Conservation (phyloP, 2,329 filamentous ascomycete species). For the Drechslera avenae region DNA sequence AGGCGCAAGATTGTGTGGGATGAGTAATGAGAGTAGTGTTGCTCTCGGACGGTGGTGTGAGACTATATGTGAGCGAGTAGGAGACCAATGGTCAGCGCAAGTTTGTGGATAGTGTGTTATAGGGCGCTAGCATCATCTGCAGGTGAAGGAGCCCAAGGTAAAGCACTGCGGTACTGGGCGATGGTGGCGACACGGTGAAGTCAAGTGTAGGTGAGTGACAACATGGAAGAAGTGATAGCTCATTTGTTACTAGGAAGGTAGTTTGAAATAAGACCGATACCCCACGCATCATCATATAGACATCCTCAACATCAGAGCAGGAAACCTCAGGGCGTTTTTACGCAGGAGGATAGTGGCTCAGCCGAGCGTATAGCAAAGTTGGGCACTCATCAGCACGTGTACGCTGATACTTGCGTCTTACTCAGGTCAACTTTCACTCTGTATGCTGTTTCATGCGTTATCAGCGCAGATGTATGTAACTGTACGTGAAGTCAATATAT, state of each 20-base stretch:
- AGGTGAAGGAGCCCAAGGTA: neutral
- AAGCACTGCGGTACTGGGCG: neutral
- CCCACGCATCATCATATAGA: neutral
- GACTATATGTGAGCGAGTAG: neutral
- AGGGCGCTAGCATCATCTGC: neutral
- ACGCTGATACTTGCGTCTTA: neutral
- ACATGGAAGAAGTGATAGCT: neutral
- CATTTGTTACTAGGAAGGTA: neutral
- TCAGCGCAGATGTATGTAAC: constrained; percentile 43
- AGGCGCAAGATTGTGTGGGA: neutral
- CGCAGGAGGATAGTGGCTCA: neutral
- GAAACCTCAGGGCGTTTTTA: too few relatives aligned
- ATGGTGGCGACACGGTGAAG: constrained; percentile 1
- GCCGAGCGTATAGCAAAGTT: neutral
- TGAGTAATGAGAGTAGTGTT: neutral
- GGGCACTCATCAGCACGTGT: neutral
- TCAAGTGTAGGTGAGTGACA: neutral
- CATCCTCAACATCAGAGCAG: neutral
- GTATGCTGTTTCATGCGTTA: constrained; percentile 23
- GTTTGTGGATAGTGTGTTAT: neutral
- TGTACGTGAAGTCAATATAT: constrained; percentile 20
- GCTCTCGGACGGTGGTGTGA: neutral
- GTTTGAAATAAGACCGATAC: neutral
- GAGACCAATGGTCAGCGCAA: neutral
- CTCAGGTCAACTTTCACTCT: neutral